Percentiles rank a stretch among this genome's conserved stretches.
These are phyloP conservation scores for Umbilicus rupestris DNA, from an alignment of 164 flowering plant genomes.

Conservation along the genomic window DNA sequence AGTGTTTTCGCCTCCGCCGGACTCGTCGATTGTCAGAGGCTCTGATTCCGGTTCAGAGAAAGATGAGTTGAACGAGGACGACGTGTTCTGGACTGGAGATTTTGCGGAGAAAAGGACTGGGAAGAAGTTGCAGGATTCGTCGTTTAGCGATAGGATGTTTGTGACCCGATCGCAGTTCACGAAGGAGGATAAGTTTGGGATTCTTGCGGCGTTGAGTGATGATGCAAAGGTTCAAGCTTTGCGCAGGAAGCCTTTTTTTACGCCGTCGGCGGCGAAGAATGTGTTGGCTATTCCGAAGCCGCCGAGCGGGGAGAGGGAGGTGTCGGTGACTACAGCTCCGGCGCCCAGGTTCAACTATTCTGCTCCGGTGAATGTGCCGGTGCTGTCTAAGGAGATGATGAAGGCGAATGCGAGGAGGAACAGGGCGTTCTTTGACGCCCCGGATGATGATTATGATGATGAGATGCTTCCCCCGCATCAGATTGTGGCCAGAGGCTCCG, in stretches of 20 bases:
- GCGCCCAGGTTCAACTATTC: slow-evolving; percentile 33
- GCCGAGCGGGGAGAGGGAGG: slow-evolving; percentile 15
- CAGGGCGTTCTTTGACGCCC: slow-evolving; percentile 16
- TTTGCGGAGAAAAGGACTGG: slow-evolving; percentile 14
- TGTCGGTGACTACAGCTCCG: slow-evolving; percentile 20
- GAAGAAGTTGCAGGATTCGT: neutral
- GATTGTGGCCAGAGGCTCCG: slow-evolving; percentile 49
- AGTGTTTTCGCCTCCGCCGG: slow-evolving; percentile 22
- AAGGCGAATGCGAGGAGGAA: slow-evolving; percentile 14
- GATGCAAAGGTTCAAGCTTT: slow-evolving; percentile 9
- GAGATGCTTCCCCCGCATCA: slow-evolving; percentile 81
- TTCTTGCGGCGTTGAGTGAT: slow-evolving; percentile 44
- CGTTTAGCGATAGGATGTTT: neutral
- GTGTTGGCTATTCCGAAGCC: slow-evolving; percentile 34
- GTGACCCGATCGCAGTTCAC: slow-evolving; percentile 13
- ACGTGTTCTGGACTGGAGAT: slow-evolving; percentile 55
- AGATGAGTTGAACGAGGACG: slow-evolving; percentile 56
- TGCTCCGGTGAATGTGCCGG: slow-evolving; percentile 59
- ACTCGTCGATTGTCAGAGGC: neutral
- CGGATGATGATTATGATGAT: slow-evolving; percentile 20
- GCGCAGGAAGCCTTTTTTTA: slow-evolving; percentile 23
- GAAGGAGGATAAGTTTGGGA: slow-evolving; percentile 29
- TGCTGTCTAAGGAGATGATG: slow-evolving; percentile 21
- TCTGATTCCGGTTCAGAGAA: slow-evolving; percentile 9
- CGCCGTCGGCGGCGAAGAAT: slow-evolving; percentile 20